These are phyloP conservation scores for Mucor saturninus DNA, from an alignment of 371 early-diverging fungal genomes.

Conservation along the genomic window DNA sequence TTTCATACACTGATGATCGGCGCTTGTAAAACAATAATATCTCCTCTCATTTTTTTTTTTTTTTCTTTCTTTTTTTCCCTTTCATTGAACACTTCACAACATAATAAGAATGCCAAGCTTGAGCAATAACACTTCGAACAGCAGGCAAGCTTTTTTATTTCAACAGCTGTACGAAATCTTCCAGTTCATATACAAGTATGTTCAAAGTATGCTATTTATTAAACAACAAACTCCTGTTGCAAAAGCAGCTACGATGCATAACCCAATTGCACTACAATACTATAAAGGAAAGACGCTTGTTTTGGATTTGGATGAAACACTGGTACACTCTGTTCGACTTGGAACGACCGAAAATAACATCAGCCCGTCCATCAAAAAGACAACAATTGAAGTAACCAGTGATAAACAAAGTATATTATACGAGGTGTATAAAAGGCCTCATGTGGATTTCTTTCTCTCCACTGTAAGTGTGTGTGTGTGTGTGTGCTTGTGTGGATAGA, in stretches of 20 bases:
- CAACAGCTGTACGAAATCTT: conserved; percentile 14
- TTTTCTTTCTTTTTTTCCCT: not conserved
- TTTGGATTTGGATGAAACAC: conserved; percentile 95
- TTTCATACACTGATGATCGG: not conserved
- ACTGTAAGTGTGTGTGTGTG: conserved; percentile 56
- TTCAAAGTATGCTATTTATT: conserved; percentile 7
- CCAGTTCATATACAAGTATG: conserved; percentile 8
- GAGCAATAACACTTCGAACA: not conserved
- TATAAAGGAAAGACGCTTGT: conserved; percentile 82
- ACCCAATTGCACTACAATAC: conserved; percentile 25
- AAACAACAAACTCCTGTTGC: conserved; percentile 13
- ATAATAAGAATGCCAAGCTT: conserved; percentile 8
- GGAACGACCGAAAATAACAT: conserved; percentile 26
- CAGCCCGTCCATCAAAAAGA: conserved; percentile 32
- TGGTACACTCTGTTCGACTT: conserved; percentile 83
- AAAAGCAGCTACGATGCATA: conserved; percentile 15
- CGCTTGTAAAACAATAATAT: not conserved
- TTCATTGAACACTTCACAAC: not conserved
- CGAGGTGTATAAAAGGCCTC: conserved; percentile 94
- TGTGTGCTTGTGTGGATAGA: not conserved
- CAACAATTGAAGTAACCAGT: conserved; percentile 83
- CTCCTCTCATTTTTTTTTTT: not conserved
- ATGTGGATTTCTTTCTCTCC: conserved; percentile 89
- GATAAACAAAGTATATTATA: conserved; percentile 90
- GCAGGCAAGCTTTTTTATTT: conserved; percentile 10